These are phyloP conservation scores for Fraxinus platypoda DNA, from an alignment of 305 asterid species.

Conservation along the genomic window DNA sequence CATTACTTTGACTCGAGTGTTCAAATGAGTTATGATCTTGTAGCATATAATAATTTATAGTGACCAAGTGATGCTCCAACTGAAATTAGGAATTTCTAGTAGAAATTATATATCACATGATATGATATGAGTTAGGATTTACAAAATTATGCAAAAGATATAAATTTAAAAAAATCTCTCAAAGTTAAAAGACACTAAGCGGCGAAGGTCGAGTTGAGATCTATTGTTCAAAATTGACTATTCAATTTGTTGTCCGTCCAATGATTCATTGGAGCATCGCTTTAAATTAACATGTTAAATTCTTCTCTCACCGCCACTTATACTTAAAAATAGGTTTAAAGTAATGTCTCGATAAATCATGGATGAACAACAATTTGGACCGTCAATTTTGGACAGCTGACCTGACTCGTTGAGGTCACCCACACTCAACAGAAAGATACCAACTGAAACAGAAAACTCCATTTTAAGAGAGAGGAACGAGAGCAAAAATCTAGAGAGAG, in stretches of 20 bases:
- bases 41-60: no score
- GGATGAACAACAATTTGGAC: no score
- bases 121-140: not conserved
- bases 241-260: no score
- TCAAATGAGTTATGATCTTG: not conserved
- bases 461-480: constrained; percentile 3
- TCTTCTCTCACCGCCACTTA: no score
- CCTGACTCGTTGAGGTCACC: constrained; percentile 17
- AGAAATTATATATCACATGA: not conserved
- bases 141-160: not conserved
- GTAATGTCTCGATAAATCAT: no score
- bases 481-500: not conserved
- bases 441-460: constrained; percentile 27
- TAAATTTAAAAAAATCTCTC: no score
- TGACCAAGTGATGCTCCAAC: not conserved
- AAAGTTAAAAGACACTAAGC: constrained; percentile 33
- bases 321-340: no score
- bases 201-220: constrained; percentile 20
- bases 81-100: not conserved
- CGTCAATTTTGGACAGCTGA: no score
- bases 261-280: no score
- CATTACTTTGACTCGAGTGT: not conserved
- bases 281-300: no score
- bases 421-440: constrained; percentile 36
- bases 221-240: no score